Conservation (phyloP, 805 yeast genomes). For the Monosporozyma aerobia region DNA sequence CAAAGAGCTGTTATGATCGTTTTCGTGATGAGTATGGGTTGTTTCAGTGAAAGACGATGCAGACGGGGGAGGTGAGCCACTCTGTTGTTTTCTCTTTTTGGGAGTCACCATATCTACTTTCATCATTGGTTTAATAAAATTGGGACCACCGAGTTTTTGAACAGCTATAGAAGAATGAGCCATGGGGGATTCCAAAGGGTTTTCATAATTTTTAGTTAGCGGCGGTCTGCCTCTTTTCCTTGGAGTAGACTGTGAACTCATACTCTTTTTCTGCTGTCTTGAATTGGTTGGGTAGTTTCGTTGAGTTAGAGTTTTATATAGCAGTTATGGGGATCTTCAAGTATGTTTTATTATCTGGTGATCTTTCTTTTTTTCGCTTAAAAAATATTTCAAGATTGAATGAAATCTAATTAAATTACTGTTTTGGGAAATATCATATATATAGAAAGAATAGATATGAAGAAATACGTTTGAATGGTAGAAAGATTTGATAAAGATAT, state of each 20-base stretch:
- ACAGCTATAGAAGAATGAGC: constrained; percentile 29
- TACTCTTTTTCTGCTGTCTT: too few species aligned
- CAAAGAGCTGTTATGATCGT: constrained; percentile 2
- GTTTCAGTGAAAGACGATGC: not conserved
- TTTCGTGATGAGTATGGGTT: not conserved
- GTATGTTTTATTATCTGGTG: not conserved
- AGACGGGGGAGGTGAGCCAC: not conserved
- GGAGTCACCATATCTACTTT: constrained; percentile 19
- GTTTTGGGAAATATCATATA: not conserved
- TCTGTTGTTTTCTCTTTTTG: constrained; percentile 6
- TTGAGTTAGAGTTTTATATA: too few species aligned
- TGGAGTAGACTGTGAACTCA: constrained; percentile 2
- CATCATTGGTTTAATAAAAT: constrained; percentile 28
- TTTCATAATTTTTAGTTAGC: constrained; percentile 26
- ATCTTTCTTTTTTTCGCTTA: not conserved
- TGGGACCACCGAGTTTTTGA: constrained; percentile 21
- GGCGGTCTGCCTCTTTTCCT: constrained; percentile 31
- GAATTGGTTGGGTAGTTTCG: not conserved
- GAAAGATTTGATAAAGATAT: not conserved
- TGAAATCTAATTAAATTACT: not conserved
- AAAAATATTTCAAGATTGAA: not conserved
- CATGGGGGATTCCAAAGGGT: constrained; percentile 31
- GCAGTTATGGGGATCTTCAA: not conserved
- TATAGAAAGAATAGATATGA: too few species aligned
- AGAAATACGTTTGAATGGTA: too few species aligned